Conservation (phyloP, 306 rosid species). For the Cicer yamashitae region DNA sequence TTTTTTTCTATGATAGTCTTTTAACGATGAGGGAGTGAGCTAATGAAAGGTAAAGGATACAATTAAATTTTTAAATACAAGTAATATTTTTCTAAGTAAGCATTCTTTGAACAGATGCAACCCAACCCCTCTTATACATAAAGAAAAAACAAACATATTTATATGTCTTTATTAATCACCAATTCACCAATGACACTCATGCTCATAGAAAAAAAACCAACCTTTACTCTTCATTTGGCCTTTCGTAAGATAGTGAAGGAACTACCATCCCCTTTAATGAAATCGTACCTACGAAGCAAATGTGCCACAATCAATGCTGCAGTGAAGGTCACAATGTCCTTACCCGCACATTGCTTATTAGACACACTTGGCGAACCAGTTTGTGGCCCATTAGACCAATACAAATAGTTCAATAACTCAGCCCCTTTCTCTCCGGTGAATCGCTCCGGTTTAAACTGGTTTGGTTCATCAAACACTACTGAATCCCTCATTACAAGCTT, state of each 20-base stretch:
- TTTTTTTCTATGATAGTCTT: no score
- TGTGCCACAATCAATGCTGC: constrained; percentile 66
- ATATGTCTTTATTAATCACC: not conserved
- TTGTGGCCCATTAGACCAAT: constrained; percentile 96
- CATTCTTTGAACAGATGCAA: not conserved
- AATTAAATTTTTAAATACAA: no score
- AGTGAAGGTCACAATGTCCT: constrained; percentile 71
- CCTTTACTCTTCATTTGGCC: constrained; percentile 49
- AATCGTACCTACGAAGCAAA: constrained; percentile 71
- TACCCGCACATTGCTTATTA: constrained; percentile 86
- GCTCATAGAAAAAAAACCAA: not conserved
- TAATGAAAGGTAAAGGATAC: no score
- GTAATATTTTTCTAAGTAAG: not conserved
- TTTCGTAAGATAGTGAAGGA: constrained; percentile 68
- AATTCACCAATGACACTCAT: not conserved
- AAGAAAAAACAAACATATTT: not conserved
- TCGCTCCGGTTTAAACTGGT: constrained; percentile 75
- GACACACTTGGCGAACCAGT: constrained; percentile 58
- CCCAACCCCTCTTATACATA: not conserved
- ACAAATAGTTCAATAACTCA: constrained; percentile 62
- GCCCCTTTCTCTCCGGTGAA: constrained; percentile 62
- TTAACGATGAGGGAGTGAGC: no score
- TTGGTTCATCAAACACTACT: constrained; percentile 70
- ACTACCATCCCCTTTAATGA: constrained; percentile 57
- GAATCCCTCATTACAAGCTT: constrained; percentile 74